Conservation (phyloP, 768 basidiomycete genomes). For the Calocera viscosa region DNA sequence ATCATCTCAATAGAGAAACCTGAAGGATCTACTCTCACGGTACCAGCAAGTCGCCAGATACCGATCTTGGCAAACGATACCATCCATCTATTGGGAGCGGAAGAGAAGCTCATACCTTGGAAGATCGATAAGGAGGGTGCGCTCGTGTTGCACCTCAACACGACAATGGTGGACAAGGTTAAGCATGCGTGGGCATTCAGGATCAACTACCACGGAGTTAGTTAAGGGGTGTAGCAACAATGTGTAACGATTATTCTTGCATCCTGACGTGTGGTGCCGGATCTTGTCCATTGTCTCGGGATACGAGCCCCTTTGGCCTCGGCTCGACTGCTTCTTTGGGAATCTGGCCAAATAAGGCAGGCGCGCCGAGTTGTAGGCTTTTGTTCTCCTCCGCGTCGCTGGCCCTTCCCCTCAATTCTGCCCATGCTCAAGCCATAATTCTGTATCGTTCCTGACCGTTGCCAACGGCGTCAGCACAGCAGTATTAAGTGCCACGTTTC, state of each 20-base stretch:
- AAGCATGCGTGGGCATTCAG: constrained; percentile 3
- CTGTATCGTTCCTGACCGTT: neutral
- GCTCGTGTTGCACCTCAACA: neutral
- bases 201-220: neutral
- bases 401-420: neutral
- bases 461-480: neutral
- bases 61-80: constrained; percentile 6
- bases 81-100: neutral
- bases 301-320: neutral
- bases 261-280: neutral
- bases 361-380: constrained; percentile 1
- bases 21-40: neutral
- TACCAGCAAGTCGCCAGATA: neutral
- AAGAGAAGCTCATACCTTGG: neutral
- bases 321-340: neutral
- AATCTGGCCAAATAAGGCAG: neutral
- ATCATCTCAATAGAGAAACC: constrained; percentile 32
- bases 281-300: neutral
- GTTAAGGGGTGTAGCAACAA: neutral
- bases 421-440: neutral
- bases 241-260: constrained; percentile 3
- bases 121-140: neutral
- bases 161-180: constrained; percentile 8
- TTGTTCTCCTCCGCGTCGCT: neutral
- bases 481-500: neutral